These are phyloP conservation scores for Pseudozyma sp. DNA, from an alignment of 1,284 basidiomycete genomes.

Conservation along the genomic window DNA sequence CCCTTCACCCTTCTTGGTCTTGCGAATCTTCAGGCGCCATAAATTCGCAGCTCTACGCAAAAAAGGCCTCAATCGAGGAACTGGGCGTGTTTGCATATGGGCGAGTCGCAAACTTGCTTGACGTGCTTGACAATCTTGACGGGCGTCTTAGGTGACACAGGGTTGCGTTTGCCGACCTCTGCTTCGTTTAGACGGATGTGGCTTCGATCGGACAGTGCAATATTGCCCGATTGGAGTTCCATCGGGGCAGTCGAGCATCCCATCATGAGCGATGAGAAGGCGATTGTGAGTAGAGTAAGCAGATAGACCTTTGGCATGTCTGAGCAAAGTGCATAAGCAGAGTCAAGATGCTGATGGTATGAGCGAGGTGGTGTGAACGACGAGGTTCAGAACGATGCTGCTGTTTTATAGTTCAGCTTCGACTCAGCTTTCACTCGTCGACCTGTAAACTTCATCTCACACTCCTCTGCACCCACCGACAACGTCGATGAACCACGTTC, in stretches of 20 bases:
- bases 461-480: not conserved
- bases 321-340: not conserved
- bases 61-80: conserved; percentile 12
- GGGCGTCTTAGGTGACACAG: not conserved
- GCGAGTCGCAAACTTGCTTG: conserved; percentile 21
- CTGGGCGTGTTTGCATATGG: conserved; percentile 41
- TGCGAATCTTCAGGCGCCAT: not conserved
- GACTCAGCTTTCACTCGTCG: not conserved
- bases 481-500: not conserved
- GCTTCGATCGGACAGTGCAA: not conserved
- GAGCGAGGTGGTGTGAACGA: not conserved
- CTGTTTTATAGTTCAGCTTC: not conserved
- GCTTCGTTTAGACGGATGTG: not conserved
- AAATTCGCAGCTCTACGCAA: not conserved
- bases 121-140: conserved; percentile 28
- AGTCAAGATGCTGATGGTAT: not conserved
- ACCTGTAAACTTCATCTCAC: not conserved
- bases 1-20: not conserved
- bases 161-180: not conserved
- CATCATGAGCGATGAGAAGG: not conserved
- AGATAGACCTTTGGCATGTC: not conserved
- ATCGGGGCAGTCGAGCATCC: not conserved
- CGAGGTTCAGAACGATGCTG: too few species aligned
- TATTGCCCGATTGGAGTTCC: not conserved
- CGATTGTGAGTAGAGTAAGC: not conserved